Percentiles rank a stretch among this genome's conserved stretches.
Evolutionary conservation across 495 filamentous ascomycete species (phyloP).

Genomic region (Beverwykella pulmonaria): DNA sequence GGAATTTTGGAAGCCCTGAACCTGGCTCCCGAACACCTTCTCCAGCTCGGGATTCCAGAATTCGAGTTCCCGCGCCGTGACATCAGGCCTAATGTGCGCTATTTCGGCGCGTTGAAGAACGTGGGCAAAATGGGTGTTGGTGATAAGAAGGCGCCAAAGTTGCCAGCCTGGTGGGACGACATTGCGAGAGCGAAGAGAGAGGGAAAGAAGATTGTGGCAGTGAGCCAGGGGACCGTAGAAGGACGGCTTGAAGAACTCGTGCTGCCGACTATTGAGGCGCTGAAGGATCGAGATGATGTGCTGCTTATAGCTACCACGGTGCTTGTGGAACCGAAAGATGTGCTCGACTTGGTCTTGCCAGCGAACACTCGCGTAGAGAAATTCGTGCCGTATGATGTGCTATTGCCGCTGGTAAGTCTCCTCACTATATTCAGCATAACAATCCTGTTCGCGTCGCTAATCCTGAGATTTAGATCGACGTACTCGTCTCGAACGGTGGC

Average conservation of each 20-base stretch:
- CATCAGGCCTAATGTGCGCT: constrained; percentile 7
- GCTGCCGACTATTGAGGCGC: constrained; percentile 20
- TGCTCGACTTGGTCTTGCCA: constrained; percentile 2
- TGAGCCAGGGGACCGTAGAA: constrained; percentile 23
- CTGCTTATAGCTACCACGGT: constrained; percentile 20
- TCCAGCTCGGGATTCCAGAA: constrained; percentile 19
- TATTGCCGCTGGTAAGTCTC: constrained; percentile 19
- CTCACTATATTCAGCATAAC: background rate
- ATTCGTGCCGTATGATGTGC: constrained; percentile 17
- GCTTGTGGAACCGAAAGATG: constrained; percentile 16
- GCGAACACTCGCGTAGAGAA: constrained; percentile 17
- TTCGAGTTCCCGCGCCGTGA: constrained; percentile 25
- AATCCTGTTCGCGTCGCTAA: background rate
- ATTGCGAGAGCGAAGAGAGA: constrained; percentile 24
- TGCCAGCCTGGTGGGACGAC: constrained; percentile 26
- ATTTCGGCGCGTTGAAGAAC: constrained; percentile 14
- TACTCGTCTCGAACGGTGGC: constrained; percentile 26
- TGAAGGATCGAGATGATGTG: constrained; percentile 17
- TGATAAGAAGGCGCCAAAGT: background rate
- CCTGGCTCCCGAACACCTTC: constrained; percentile 9
- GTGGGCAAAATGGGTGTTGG: background rate
- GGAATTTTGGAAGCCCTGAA: constrained; percentile 2
- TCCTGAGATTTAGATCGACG: constrained; percentile 1
- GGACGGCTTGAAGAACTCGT: constrained; percentile 3
- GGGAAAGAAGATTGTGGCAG: constrained; percentile 27